These are phyloP conservation scores for Penicillium sp. DNA, from an alignment of 2,329 filamentous ascomycete species.

Conservation along the genomic window DNA sequence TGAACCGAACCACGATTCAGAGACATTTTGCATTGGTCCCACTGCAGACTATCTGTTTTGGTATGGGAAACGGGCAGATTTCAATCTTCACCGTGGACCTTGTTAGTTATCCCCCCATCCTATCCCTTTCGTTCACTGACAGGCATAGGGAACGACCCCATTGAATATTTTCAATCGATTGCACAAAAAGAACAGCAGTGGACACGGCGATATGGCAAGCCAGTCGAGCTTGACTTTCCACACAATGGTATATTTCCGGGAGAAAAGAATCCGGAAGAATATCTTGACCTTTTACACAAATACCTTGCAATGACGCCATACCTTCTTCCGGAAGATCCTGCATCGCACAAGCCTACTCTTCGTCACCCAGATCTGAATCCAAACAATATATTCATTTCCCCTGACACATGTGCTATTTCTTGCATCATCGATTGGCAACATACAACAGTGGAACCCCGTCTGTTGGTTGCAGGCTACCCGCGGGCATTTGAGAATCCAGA, in stretches of 20 bases:
- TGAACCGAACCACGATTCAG: background rate
- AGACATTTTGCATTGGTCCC: background rate
- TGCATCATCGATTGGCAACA: background rate
- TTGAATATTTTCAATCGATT: background rate
- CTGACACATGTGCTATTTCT: background rate
- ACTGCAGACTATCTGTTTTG: background rate
- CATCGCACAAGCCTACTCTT: background rate
- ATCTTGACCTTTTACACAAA: background rate
- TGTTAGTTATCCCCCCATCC: too few relatives aligned
- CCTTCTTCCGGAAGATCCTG: background rate
- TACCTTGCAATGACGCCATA: background rate
- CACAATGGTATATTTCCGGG: background rate
- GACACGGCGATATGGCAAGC: background rate
- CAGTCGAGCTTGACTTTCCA: background rate
- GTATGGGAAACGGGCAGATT: conserved; percentile 2
- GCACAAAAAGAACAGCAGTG: background rate
- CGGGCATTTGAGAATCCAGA: background rate
- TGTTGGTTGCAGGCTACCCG: background rate
- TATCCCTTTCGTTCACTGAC: too few relatives aligned
- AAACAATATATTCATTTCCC: background rate
- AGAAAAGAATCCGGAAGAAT: background rate
- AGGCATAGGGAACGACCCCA: background rate
- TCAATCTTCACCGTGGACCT: background rate
- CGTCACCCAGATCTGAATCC: background rate
- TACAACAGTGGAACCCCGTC: background rate